Conservation (phyloP, 176 grass and related monocot genomes). For the Carex scoparia region DNA sequence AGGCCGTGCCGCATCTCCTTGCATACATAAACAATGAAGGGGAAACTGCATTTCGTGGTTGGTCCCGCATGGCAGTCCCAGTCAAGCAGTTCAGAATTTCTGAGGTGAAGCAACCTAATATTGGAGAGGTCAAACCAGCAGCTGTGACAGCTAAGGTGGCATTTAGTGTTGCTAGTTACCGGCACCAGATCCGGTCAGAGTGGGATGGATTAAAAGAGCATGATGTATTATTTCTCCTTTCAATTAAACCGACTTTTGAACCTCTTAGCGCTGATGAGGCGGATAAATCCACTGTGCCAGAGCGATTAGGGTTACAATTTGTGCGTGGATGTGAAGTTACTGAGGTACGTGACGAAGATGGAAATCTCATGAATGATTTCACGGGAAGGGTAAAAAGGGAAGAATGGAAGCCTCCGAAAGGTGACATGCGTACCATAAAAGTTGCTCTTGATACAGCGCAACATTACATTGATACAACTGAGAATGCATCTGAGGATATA, state of each 20-base stretch:
- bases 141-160: constrained; percentile 79
- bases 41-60: constrained; percentile 87
- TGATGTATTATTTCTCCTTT: constrained; percentile 92
- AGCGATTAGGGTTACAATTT: constrained; percentile 89
- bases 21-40: constrained; percentile 96
- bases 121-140: constrained; percentile 94
- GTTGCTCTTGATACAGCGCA: constrained; percentile 91
- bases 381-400: constrained; percentile 95
- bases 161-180: constrained; percentile 82
- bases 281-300: constrained; percentile 84
- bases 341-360: constrained; percentile 87
- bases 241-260: constrained; percentile 88
- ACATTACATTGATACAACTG: constrained; percentile 85
- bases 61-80: constrained; percentile 98
- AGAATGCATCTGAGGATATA: constrained; percentile 78
- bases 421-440: constrained; percentile 83
- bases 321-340: constrained; percentile 96
- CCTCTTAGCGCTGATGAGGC: constrained; percentile 84
- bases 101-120: constrained; percentile 90
- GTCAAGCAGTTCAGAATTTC: constrained; percentile 81
- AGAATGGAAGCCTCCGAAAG: constrained; percentile 96
- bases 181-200: constrained; percentile 81
- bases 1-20: constrained; percentile 93
- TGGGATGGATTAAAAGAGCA: constrained; percentile 94
- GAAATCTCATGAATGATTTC: constrained; percentile 96